Evolutionary conservation across 2,329 filamentous ascomycete species (phyloP).

Genomic region (Trichoderma arundinaceum): DNA sequence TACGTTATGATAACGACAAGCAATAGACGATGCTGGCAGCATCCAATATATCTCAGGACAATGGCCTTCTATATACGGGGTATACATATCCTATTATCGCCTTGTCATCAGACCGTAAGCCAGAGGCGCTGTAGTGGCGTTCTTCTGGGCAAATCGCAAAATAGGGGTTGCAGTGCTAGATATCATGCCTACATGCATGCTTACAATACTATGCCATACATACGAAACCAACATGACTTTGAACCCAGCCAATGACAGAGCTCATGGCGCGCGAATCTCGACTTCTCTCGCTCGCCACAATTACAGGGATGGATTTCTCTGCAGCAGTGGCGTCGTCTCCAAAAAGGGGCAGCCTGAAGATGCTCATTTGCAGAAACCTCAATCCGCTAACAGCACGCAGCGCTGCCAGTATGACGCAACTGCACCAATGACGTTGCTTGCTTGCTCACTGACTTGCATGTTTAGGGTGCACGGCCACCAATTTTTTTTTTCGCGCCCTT

Average conservation of each 20-base stretch:
- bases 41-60: too few relatives aligned
- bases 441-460: constrained; percentile 7
- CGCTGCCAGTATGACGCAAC: constrained; percentile 22
- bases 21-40: not conserved
- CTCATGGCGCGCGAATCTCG: not conserved
- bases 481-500: not conserved
- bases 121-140: too few relatives aligned
- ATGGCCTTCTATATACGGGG: too few relatives aligned
- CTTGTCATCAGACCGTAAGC: too few relatives aligned
- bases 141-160: too few relatives aligned
- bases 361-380: constrained; percentile 16
- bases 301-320: not conserved
- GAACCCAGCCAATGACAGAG: too few relatives aligned
- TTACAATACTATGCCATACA: too few relatives aligned
- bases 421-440: constrained; percentile 22
- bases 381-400: not conserved
- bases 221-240: too few relatives aligned
- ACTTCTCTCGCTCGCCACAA: constrained; percentile 7
- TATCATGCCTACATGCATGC: too few relatives aligned
- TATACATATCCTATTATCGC: too few relatives aligned
- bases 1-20: not conserved
- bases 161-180: too few relatives aligned
- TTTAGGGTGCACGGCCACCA: constrained; percentile 20
- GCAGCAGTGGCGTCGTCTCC: not conserved
- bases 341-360: constrained; percentile 11